These are phyloP conservation scores for Triticum timopheevii DNA, from an alignment of 176 grass and related monocot genomes.

Conservation along the genomic window DNA sequence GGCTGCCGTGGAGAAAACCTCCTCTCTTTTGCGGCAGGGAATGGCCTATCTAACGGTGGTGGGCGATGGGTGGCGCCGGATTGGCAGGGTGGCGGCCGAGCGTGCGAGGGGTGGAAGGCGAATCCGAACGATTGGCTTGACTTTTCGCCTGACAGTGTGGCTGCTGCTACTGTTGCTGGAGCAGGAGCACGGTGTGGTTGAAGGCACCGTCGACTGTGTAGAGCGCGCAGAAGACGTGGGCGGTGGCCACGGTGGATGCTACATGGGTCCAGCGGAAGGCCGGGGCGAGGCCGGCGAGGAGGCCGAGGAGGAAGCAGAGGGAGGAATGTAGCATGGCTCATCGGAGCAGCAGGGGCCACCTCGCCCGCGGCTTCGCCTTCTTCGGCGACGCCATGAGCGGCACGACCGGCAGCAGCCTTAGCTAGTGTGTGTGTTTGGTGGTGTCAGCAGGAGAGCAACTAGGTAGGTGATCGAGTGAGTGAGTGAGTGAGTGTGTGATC, in stretches of 20 bases:
- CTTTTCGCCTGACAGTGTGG: too few relatives aligned
- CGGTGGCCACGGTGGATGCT: constrained; percentile 2
- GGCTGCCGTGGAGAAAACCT: too few relatives aligned
- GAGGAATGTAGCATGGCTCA: constrained; percentile 70
- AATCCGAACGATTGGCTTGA: too few relatives aligned
- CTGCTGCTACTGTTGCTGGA: neutral
- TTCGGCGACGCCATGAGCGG: constrained; percentile 10
- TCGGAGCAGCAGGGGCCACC: constrained; percentile 3
- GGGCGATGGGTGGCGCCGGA: too few relatives aligned
- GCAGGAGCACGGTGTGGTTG: neutral
- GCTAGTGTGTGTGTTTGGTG: neutral
- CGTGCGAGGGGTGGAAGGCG: too few relatives aligned
- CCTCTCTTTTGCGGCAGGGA: too few relatives aligned
- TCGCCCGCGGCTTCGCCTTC: neutral
- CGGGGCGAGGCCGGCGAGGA: constrained; percentile 56
- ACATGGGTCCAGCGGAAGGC: constrained; percentile 33
- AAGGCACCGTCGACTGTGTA: constrained; percentile 13
- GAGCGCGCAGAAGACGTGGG: constrained; percentile 24
- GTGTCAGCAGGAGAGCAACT: neutral
- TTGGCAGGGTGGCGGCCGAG: too few relatives aligned
- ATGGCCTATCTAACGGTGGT: too few relatives aligned
- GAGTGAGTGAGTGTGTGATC: neutral
- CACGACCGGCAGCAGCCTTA: too few relatives aligned
- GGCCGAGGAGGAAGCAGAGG: constrained; percentile 75
- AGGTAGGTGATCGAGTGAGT: neutral